Evolutionary conservation across 352 stramenopile genomes (phyloP).

Genomic region (Globisporangium camurandrum): DNA sequence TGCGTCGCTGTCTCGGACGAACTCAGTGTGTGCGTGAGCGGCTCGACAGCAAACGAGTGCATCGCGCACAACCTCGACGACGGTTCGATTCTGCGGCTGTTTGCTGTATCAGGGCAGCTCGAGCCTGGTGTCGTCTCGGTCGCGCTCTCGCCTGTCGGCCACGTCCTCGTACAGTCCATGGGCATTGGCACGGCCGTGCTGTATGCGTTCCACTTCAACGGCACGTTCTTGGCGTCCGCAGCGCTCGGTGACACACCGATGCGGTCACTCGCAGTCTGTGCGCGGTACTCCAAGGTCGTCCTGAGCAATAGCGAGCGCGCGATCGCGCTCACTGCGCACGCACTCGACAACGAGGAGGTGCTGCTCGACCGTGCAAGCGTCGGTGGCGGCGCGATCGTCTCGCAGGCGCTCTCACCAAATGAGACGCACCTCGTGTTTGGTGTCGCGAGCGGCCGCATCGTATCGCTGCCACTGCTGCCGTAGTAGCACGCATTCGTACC

Average conservation of each 20-base stretch:
- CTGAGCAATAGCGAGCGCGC: constrained; percentile 49
- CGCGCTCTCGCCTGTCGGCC: constrained; percentile 55
- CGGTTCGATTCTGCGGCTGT: constrained; percentile 55
- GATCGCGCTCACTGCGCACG: constrained; percentile 37
- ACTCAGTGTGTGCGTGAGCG: constrained; percentile 63
- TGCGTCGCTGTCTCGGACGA: constrained; percentile 67
- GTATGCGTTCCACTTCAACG: constrained; percentile 74
- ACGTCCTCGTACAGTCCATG: constrained; percentile 68
- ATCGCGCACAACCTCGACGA: constrained; percentile 55
- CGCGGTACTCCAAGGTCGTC: constrained; percentile 58
- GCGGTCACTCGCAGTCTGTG: constrained; percentile 43
- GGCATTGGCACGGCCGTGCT: constrained; percentile 40
- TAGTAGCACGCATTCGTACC: background rate
- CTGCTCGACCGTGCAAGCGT: constrained; percentile 35
- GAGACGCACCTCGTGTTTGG: constrained; percentile 72
- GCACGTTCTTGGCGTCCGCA: constrained; percentile 37
- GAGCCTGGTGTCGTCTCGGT: constrained; percentile 46
- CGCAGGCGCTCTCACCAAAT: constrained; percentile 60
- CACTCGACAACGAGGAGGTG: constrained; percentile 37
- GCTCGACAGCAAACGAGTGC: constrained; percentile 59
- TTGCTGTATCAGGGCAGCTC: constrained; percentile 30
- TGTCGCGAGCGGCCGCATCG: constrained; percentile 39
- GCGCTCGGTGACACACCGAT: constrained; percentile 31
- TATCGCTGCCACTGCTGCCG: constrained; percentile 41
- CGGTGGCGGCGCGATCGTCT: constrained; percentile 43